Base-by-base conservation (phyloP, 106 monocot genomes). In the Allium cepa region DNA sequence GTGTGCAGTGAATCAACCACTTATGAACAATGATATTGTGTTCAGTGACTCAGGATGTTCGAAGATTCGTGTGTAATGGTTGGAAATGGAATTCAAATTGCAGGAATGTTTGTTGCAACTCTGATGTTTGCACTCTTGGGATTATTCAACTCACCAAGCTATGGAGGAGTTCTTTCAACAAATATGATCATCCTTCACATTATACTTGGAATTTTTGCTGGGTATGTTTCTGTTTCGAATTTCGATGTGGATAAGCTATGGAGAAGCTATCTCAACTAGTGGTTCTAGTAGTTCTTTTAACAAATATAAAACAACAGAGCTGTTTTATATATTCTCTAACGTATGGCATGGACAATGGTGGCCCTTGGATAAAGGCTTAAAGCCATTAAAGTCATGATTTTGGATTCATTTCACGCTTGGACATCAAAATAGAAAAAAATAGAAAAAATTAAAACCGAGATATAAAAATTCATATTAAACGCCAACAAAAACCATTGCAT, bases 1-100 rank as follows among this genome's bases (percentile, higher is more conserved):
- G 36, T 36, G 4, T 36, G 5, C 36, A 61, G 61, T 7, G 9
- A 14, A 10, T 10, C 61, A 61, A 22, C 22, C 61, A 18, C 26
- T 27, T 9, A 22, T 61, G 17, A 61, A 26, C 17, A 6, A 50
- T 8, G 66, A 50, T 15, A 50, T 17, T 50, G 17, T 11, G 22
- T 50, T 66, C n/a, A 26, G 62, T 22, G 49, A 66, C 9, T 50
- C 66, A 16, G 50, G 49, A 15, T 66, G 17, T 17, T 53, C 52
- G 11, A 52, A 67, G 67, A 17, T 67, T 50, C 26, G 18, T 52
- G 67, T 26, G 18, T 67, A 26, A 53, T 53, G 52, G 67, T 52
- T 53, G 67, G 52, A 67, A 51, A 51, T 53, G 67, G 67, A 12
- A 12, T 67, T 26, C 67, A 67, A 47, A 52, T 67, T 67, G 67